These are phyloP conservation scores for Fistulinella staudtii DNA, from an alignment of 1,284 basidiomycete species.

Conservation along the genomic window DNA sequence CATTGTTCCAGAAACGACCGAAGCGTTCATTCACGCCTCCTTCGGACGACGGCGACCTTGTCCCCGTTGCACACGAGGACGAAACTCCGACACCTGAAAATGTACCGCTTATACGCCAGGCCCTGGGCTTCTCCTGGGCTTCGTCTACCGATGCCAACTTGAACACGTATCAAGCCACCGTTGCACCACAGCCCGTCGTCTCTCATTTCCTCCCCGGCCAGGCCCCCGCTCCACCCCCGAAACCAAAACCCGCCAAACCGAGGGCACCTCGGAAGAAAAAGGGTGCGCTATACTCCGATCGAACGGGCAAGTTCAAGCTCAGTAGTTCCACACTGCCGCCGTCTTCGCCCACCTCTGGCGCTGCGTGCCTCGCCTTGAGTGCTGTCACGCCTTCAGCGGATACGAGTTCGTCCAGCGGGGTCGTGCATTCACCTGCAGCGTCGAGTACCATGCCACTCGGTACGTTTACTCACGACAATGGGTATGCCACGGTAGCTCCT, in stretches of 20 bases:
- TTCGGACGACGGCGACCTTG: slow-evolving; percentile 48
- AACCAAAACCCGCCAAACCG: slow-evolving; percentile 25
- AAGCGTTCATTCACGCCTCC: slow-evolving; percentile 48
- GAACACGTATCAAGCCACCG: slow-evolving; percentile 46
- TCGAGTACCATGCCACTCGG: slow-evolving; percentile 9
- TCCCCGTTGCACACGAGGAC: slow-evolving; percentile 37
- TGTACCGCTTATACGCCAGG: slow-evolving; percentile 49
- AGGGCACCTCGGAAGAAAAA: slow-evolving; percentile 28
- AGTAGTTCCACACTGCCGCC: slow-evolving; percentile 19
- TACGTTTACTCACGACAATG: background rate
- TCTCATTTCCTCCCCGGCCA: slow-evolving; percentile 51
- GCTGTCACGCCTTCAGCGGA: slow-evolving; percentile 6
- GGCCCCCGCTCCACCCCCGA: slow-evolving; percentile 32
- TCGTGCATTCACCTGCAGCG: background rate
- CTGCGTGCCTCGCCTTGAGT: slow-evolving; percentile 23
- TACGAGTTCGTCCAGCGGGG: slow-evolving; percentile 3
- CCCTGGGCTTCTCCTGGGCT: slow-evolving; percentile 48
- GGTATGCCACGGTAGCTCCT: slow-evolving; percentile 2
- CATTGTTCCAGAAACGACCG: slow-evolving; percentile 30
- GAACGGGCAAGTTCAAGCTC: slow-evolving; percentile 28
- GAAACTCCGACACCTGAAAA: slow-evolving; percentile 47
- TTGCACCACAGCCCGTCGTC: slow-evolving; percentile 22
- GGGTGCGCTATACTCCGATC: slow-evolving; percentile 20
- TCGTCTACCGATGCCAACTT: slow-evolving; percentile 26
- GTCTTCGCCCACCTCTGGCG: slow-evolving; percentile 23